phyloP scores from a whole-genome alignment of 441 rosid genomes.

The Gossypium gossypioides region DNA sequence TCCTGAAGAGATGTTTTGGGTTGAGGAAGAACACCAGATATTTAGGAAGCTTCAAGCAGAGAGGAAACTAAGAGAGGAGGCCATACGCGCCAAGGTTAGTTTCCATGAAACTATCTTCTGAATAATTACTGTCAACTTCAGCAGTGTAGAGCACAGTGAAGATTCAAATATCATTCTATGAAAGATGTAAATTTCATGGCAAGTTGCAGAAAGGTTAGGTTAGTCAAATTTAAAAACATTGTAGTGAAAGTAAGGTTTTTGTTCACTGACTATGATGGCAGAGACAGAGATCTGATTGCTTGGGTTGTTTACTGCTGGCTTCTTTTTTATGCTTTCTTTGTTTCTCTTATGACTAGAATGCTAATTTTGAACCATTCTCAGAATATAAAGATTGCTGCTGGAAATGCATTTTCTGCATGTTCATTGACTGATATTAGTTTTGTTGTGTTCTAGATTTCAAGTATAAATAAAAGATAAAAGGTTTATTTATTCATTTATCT shows the following conservation, averaged over 20 bases:
- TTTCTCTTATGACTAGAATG: background rate
- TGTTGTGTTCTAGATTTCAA: background rate
- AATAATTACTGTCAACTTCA: constrained; percentile 2
- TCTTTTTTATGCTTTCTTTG: background rate
- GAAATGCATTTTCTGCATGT: constrained; percentile 3
- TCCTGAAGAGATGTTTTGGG: constrained; percentile 59
- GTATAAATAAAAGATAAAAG: background rate
- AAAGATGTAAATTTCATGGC: background rate
- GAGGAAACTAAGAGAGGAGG: constrained; percentile 65
- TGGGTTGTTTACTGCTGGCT: constrained; percentile 7
- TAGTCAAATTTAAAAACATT: constrained; percentile 3
- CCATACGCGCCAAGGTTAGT: constrained; percentile 67
- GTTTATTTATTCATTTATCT: background rate
- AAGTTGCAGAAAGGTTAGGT: background rate
- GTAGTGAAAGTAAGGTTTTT: background rate
- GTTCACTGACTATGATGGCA: background rate
- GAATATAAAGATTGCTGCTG: background rate
- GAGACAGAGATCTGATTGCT: background rate
- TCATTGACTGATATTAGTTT: constrained; percentile 9
- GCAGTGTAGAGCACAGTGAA: background rate
- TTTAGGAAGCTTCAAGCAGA: constrained; percentile 62
- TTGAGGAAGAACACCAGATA: constrained; percentile 59
- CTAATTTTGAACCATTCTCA: background rate
- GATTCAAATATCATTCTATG: background rate
- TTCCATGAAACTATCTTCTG: background rate